Conservation (phyloP, 352 stramenopile species). For the Globisporangium rhizosaccharum region DNA sequence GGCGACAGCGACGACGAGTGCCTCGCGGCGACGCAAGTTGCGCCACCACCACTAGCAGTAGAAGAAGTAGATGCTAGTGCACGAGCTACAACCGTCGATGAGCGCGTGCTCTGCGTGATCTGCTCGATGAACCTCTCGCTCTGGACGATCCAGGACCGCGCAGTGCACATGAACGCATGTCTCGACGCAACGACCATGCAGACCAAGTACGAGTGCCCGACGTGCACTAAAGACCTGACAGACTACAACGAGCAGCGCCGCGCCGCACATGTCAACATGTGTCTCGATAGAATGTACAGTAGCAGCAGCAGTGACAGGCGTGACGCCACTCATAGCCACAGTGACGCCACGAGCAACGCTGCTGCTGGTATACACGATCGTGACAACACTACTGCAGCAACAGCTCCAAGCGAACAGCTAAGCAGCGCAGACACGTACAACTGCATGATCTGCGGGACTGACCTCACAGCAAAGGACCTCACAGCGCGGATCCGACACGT, state of each 20-base stretch:
- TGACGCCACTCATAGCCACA: background rate
- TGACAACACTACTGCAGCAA: background rate
- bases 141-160: conserved; percentile 40
- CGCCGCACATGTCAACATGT: conserved; percentile 63
- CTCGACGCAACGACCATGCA: conserved; percentile 36
- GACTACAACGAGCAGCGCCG: conserved; percentile 64
- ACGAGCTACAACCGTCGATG: background rate
- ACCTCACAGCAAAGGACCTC: conserved; percentile 34
- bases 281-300: conserved; percentile 34
- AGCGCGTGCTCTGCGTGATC: conserved; percentile 39
- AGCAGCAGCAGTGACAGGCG: conserved; percentile 7
- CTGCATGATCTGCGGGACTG: conserved; percentile 67
- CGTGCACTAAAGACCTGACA: conserved; percentile 47
- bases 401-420: background rate
- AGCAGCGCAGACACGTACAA: conserved; percentile 16
- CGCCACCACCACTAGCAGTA: background rate
- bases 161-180: conserved; percentile 72
- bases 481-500: conserved; percentile 64
- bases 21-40: conserved; percentile 24
- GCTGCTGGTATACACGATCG: background rate
- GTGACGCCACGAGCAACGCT: background rate
- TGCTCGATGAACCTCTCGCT: conserved; percentile 56
- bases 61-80: background rate
- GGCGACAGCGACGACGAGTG: conserved; percentile 17
- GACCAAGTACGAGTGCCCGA: conserved; percentile 42